Base-by-base conservation (phyloP, 2,329 filamentous ascomycete genomes). In the Trichoderma guizhouense region DNA sequence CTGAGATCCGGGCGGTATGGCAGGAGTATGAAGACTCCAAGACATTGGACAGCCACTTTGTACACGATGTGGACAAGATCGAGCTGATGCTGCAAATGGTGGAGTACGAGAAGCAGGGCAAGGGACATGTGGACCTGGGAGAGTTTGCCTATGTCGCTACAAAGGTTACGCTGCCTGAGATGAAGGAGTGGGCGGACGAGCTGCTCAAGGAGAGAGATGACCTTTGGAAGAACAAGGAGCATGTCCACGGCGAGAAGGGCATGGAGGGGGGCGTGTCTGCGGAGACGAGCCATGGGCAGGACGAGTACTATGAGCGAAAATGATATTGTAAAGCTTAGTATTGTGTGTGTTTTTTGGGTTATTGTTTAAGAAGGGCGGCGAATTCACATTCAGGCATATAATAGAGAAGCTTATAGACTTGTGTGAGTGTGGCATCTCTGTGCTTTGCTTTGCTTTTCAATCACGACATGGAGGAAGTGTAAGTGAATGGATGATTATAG, bases 31-130 rank as follows among this genome's bases (percentile, higher is more conserved):
- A 99, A 82, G 93, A 96, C 77, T 91, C 90, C 21, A 78, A 91
- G 83, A 98, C 96, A 9, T 83, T 91, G 15, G 95, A 99, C 80
- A 93, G 92, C 76, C 86, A 91, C 73, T 98, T 95, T 74, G 96
- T 99, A 57, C 96, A 99, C 81, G 96, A 99, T 80, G 89, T 99
- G 72, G 96, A 99, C 83, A 98, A 98, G 90, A 90, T 99, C 81
- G 96, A 99, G 84, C 85, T 99, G 75, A 83, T 99, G 73, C 84
- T 97, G 78, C 96, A 99, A 84, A 98, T 98, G 93, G 85, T 97
- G 34, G 96, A 99, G 82, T 99, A 99, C 79, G 96, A 99, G 87
- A 91, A 92, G 77, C 83, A 86, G 14, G 86, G 89, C 64, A 83
- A 90, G 70, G 89, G 89, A 32, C 82, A 84, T 74, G 81, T 94